These are phyloP conservation scores for Pyronema domesticum DNA, from an alignment of 495 filamentous ascomycete species.

Conservation along the genomic window DNA sequence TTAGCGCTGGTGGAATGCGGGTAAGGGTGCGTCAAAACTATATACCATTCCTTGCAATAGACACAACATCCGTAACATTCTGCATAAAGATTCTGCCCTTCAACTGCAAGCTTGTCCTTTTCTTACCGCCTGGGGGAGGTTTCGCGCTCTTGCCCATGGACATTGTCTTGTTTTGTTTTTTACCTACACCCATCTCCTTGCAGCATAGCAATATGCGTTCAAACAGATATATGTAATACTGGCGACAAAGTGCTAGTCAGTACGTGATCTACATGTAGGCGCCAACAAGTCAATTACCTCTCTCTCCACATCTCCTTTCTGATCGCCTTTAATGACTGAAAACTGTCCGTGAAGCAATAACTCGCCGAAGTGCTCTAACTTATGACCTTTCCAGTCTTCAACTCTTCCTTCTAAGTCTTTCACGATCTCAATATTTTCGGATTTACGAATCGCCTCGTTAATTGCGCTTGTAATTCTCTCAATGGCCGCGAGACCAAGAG, in stretches of 20 bases:
- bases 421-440: constrained; percentile 61
- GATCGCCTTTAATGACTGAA: constrained; percentile 73
- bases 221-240: constrained; percentile 98
- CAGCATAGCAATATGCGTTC: constrained; percentile 90
- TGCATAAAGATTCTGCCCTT: constrained; percentile 99
- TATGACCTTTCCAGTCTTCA: constrained; percentile 93
- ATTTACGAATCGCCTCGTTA: constrained; percentile 75
- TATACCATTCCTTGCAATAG: constrained; percentile 64
- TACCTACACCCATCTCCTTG: constrained; percentile 81
- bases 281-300: constrained; percentile 37
- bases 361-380: constrained; percentile 75
- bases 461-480: constrained; percentile 61
- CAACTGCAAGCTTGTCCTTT: constrained; percentile 67
- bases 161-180: constrained; percentile 51
- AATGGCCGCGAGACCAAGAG: constrained; percentile 49
- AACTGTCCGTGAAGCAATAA: constrained; percentile 83
- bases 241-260: constrained; percentile 5
- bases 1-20: constrained; percentile 16
- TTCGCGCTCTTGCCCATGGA: constrained; percentile 42
- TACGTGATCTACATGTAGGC: constrained; percentile 1
- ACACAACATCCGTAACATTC: constrained; percentile 87
- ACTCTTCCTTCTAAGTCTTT: constrained; percentile 67
- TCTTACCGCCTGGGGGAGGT: constrained; percentile 50
- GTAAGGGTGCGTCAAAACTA: background rate
- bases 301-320: constrained; percentile 59